Conservation (phyloP, 495 filamentous ascomycete species). For the Pseudomonodictys pantanalensis region DNA sequence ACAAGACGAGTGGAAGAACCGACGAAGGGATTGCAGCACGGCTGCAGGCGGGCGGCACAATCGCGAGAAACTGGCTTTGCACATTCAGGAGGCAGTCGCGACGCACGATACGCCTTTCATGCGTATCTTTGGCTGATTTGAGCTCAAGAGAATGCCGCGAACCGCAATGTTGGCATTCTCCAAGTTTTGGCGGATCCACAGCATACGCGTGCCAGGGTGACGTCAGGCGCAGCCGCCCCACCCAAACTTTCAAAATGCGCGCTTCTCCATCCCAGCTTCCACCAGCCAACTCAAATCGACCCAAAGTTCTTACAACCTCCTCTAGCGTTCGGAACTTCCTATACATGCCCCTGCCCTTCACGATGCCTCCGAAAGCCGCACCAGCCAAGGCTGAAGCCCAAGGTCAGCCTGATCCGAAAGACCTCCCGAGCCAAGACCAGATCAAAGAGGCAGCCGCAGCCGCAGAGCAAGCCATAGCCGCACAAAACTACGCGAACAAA, state of each 20-base stretch:
- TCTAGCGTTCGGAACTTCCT: too few relatives aligned
- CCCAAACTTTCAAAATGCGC: background rate
- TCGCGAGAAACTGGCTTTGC: too few relatives aligned
- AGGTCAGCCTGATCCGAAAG: background rate
- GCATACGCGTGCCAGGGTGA: background rate
- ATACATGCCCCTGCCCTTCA: too few relatives aligned
- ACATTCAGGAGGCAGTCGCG: too few relatives aligned
- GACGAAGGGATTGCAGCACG: too few relatives aligned
- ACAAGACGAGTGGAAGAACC: too few relatives aligned
- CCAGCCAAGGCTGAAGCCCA: background rate
- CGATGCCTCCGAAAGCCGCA: background rate
- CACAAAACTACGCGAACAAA: constrained; percentile 5
- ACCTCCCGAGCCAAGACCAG: constrained; percentile 15
- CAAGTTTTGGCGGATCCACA: background rate
- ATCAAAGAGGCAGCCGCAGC: constrained; percentile 18
- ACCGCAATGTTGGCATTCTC: background rate
- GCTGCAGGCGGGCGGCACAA: too few relatives aligned
- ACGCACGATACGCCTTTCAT: too few relatives aligned
- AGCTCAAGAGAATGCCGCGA: too few relatives aligned
- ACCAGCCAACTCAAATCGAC: background rate
- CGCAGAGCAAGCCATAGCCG: constrained; percentile 17
- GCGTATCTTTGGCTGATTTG: too few relatives aligned
- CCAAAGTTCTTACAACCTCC: background rate
- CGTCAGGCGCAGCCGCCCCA: background rate
- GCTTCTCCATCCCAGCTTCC: background rate